Evolutionary conservation across 2,329 filamentous ascomycete species (phyloP).

Genomic region (Ceratocystis diversiconidia): DNA sequence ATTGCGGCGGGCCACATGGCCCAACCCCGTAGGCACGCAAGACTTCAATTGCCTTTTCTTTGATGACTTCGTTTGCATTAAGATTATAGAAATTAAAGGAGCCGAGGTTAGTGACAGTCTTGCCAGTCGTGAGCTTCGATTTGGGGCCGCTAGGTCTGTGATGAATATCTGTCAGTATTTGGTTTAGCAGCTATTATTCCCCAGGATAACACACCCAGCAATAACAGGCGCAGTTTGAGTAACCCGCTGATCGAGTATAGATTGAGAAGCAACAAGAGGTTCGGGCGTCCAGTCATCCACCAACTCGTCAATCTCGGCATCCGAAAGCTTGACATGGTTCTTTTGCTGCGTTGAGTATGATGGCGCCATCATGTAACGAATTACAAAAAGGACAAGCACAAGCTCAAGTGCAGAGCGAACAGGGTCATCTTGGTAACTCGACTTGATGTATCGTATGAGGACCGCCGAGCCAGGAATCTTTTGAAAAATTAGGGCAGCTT

Average conservation of each 20-base stretch:
- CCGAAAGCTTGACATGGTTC: constrained; percentile 75
- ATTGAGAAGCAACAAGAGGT: constrained; percentile 64
- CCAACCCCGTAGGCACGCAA: constrained; percentile 92
- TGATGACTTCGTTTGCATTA: constrained; percentile 78
- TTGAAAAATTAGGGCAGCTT: constrained; percentile 56
- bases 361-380: constrained; percentile 80
- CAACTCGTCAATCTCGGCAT: constrained; percentile 94
- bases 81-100: constrained; percentile 98
- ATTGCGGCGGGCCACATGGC: constrained; percentile 89
- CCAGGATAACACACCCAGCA: constrained; percentile 48
- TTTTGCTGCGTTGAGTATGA: constrained; percentile 85
- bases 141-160: constrained; percentile 74
- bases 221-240: constrained; percentile 77
- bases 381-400: constrained; percentile 85
- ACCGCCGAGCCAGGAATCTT: constrained; percentile 89
- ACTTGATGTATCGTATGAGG: constrained; percentile 85
- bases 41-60: constrained; percentile 88
- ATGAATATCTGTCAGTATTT: neutral
- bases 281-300: constrained; percentile 95
- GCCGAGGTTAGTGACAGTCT: constrained; percentile 83
- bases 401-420: constrained; percentile 87
- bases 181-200: neutral
- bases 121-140: constrained; percentile 73
- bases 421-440: constrained; percentile 94
- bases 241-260: constrained; percentile 62